These are phyloP conservation scores for Zostera marina DNA, from an alignment of 116 monocot species.

Conservation along the genomic window DNA sequence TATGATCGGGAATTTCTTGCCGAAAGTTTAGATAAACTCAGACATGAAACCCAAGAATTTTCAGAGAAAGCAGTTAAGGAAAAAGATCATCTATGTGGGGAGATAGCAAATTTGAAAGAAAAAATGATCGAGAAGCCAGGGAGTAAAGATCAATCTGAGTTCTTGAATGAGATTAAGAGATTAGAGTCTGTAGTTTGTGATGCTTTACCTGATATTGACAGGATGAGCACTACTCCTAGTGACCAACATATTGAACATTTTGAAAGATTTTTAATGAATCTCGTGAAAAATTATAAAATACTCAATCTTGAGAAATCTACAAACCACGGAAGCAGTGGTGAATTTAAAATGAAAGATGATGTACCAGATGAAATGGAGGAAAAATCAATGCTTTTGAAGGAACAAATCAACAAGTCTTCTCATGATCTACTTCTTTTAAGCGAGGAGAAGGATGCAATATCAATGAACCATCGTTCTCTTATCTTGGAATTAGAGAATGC, in stretches of 20 bases:
- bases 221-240: slow-evolving; percentile 9
- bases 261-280: slow-evolving; percentile 32
- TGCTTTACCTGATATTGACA: slow-evolving; percentile 25
- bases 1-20: slow-evolving; percentile 54
- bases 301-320: slow-evolving; percentile 18
- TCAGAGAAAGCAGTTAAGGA: slow-evolving; percentile 47
- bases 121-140: slow-evolving; percentile 28
- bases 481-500: slow-evolving; percentile 33
- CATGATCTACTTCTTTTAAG: slow-evolving; percentile 22
- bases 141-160: slow-evolving; percentile 13
- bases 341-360: slow-evolving; percentile 13
- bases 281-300: slow-evolving; percentile 36
- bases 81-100: slow-evolving; percentile 42
- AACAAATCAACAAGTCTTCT: slow-evolving; percentile 27
- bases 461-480: slow-evolving; percentile 34
- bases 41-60: slow-evolving; percentile 35
- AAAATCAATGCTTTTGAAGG: slow-evolving; percentile 20
- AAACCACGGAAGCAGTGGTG: slow-evolving; percentile 7
- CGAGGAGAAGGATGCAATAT: slow-evolving; percentile 34
- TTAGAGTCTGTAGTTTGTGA: slow-evolving; percentile 30
- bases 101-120: slow-evolving; percentile 33
- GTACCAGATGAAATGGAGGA: slow-evolving; percentile 18
- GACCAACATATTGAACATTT: slow-evolving; percentile 20
- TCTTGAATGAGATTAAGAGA: slow-evolving; percentile 27
- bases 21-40: slow-evolving; percentile 50